These are phyloP conservation scores for Harringtonia lauricola DNA, from an alignment of 2,329 filamentous ascomycete species.

Conservation along the genomic window DNA sequence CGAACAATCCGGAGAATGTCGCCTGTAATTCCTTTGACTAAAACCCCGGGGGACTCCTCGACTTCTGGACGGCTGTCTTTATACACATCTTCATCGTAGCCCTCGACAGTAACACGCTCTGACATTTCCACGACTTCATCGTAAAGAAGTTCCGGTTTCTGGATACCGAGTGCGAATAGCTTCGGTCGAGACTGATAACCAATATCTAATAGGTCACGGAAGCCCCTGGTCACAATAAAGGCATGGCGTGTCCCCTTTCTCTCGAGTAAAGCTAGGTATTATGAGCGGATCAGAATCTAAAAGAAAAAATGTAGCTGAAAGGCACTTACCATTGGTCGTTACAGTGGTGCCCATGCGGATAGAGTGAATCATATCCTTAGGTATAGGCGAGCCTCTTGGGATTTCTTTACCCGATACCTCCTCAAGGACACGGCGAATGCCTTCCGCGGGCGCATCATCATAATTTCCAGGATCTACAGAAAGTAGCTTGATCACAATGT, in stretches of 20 bases:
- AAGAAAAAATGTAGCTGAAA: neutral
- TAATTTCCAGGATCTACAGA: slow-evolving; percentile 2
- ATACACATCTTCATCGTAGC: slow-evolving; percentile 37
- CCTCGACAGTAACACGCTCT: slow-evolving; percentile 80
- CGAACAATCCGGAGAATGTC: slow-evolving; percentile 20
- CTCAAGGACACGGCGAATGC: slow-evolving; percentile 5
- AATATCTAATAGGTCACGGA: slow-evolving; percentile 77
- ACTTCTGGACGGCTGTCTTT: slow-evolving; percentile 20
- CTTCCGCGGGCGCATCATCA: slow-evolving; percentile 2
- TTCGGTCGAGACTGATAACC: slow-evolving; percentile 82
- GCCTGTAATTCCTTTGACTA: slow-evolving; percentile 17
- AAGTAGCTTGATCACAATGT: slow-evolving; percentile 13
- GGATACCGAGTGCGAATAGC: slow-evolving; percentile 86
- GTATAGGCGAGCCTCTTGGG: slow-evolving; percentile 31
- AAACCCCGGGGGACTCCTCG: slow-evolving; percentile 23
- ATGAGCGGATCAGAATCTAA: slow-evolving; percentile 1
- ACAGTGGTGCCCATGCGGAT: slow-evolving; percentile 86
- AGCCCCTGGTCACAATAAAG: slow-evolving; percentile 79
- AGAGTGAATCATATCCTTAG: too few relatives aligned
- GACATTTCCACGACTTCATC: slow-evolving; percentile 74
- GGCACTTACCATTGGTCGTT: slow-evolving; percentile 53
- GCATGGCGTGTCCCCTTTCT: slow-evolving; percentile 83
- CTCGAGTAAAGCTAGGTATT: slow-evolving; percentile 58
- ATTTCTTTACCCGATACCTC: too few relatives aligned
- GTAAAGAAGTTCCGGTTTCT: slow-evolving; percentile 77